Evolutionary conservation across 805 yeast genomes (phyloP), one percentile per base, ranked within the genome.

Genomic region (Candida parachauliodes): DNA sequence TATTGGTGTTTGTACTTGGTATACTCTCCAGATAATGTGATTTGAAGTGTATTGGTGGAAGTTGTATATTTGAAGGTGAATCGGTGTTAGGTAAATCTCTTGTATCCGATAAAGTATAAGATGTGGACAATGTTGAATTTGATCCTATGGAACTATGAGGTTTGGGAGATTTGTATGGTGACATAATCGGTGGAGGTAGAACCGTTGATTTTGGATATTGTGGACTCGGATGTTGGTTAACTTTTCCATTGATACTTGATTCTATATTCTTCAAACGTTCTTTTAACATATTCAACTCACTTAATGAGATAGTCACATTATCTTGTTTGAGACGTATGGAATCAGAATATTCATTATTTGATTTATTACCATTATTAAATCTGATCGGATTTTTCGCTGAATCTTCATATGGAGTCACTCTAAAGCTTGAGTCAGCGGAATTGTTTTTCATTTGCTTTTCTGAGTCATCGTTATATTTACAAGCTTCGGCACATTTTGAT

Each of bases 311-410:
- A 5, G 48, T 31, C 3, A 37, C 44, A 27, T 40, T 36, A 22
- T 40, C 39, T 8, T 31, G 17, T 22, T 17, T 27, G 19, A 8
- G 12, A n/a, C 11, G 15, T 8, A 25, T 34, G 5, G 10, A 26
- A 2, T 35, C 28, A 2, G 23, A 14, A 18, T 40, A 14, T 19
- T 7, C 16, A 12, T 21, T 21, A 29, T 10, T 5, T n/a, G 5
- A 7, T 18, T 23, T 19, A 5, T 28, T 18, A 15, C 15, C 10
- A n/a, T 29, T 16, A 12, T 28, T 35, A 30, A 46, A 43, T 9
- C 28, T 25, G 17, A 54, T 44, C 2, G 59, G 59, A 28, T 42
- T 49, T 30, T 41, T 47, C 10, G 55, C 56, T 33, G 50, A 43
- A 8, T 40, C 15, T 8, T 49, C 38, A 39, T 54, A 54, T 2